These are phyloP conservation scores for Pseudonectria buxi DNA, from an alignment of 2,329 filamentous ascomycete species.

Conservation along the genomic window DNA sequence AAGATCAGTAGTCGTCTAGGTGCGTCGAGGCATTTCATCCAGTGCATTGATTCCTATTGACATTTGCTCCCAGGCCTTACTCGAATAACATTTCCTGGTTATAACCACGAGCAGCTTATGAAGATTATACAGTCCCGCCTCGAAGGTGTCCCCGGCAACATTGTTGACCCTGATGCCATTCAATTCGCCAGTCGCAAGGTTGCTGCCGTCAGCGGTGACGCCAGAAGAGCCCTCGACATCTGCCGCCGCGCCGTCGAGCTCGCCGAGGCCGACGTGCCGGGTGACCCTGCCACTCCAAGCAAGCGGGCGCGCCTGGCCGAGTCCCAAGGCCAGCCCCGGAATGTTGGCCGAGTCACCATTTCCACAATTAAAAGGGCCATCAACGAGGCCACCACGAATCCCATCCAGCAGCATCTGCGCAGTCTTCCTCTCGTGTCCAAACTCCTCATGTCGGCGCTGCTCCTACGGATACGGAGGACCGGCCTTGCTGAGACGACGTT, in stretches of 20 bases:
- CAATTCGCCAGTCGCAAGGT: constrained; percentile 97
- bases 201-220: constrained; percentile 91
- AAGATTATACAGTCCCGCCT: constrained; percentile 94
- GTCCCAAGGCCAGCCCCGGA: constrained; percentile 19
- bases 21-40: constrained; percentile 21
- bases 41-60: background rate
- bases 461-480: constrained; percentile 72
- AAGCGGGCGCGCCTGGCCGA: constrained; percentile 34
- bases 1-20: constrained; percentile 90
- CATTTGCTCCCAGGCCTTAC: constrained; percentile 55
- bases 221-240: constrained; percentile 85
- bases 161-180: constrained; percentile 88
- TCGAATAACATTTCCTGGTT: constrained; percentile 93
- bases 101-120: constrained; percentile 96
- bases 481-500: constrained; percentile 83
- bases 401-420: constrained; percentile 82
- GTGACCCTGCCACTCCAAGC: constrained; percentile 55
- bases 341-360: constrained; percentile 66
- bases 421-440: constrained; percentile 76
- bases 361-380: constrained; percentile 91
- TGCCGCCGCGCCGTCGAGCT: constrained; percentile 93
- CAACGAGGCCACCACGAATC: constrained; percentile 87
- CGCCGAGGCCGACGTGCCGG: constrained; percentile 63
- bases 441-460: constrained; percentile 74
- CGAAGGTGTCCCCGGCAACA: constrained; percentile 76